Base-by-base conservation (phyloP, 176 grass and related monocot species). In the Luzula sylvatica region DNA sequence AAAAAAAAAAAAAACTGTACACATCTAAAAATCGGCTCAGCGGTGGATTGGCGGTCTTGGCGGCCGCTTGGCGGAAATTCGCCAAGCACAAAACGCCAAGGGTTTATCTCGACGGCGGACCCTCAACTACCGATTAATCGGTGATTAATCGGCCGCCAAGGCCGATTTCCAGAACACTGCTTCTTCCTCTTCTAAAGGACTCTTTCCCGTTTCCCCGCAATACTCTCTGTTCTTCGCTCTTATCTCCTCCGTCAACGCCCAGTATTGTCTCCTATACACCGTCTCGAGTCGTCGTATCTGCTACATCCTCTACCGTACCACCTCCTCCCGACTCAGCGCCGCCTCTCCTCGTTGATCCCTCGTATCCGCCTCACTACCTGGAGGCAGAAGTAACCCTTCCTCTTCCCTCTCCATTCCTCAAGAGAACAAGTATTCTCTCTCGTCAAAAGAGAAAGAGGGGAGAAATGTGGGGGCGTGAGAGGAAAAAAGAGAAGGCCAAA, bases 251-350 rank as follows among this genome's bases (percentile, higher is more conserved):
- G 64, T 49, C 16, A 96, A 59, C 20, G 53, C 54, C 90, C 90
- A 96, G 64, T 96, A 89, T 3, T 86, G 74, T 1, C 46, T 56
- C 40, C 73, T 59, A 58, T 96, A 89, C 16, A 73, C 16, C 26
- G 21, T 53, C 13, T 28, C 62, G 13, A 95, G 71, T 14, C 69
- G 74, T 8, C 40, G 56, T 4, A 75, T 23, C 2, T 80, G 74
- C 4, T 78, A 77, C 5, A 50, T 44, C 0, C 84, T 71, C 16
- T 77, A 74, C 13, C 90, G 90, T 8, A 89, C 73, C 11, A 96
- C 77, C 67, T 96, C 90, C 64, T 86, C 90, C 17, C 77, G 67
- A 22, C 84, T 79, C 48, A 96, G 84, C 7, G 78, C 74, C 74
- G 79, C 77, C 22, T 66, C 80, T 11, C 8, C 7, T 1, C 43